Percentiles rank a stretch among this genome's conserved stretches.
These are phyloP conservation scores for Boletus mariae DNA, from an alignment of 1,284 basidiomycete species.

Conservation along the genomic window DNA sequence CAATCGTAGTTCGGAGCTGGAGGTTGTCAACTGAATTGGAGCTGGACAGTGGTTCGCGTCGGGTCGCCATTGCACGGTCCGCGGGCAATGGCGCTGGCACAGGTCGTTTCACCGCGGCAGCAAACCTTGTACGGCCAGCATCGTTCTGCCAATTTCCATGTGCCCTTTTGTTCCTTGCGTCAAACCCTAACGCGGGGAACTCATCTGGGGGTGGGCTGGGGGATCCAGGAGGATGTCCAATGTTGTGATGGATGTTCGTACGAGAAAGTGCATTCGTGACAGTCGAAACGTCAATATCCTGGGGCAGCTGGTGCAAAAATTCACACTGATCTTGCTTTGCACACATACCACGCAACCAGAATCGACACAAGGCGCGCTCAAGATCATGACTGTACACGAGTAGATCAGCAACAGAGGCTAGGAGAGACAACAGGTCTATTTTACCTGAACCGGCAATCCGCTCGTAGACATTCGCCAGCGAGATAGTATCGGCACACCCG, in stretches of 20 bases:
- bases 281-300: slow-evolving; percentile 67
- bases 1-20: slow-evolving; percentile 62
- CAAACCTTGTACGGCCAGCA: slow-evolving; percentile 80
- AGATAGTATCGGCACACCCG: slow-evolving; percentile 95
- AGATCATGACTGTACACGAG: slow-evolving; percentile 69
- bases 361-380: slow-evolving; percentile 90
- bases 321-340: slow-evolving; percentile 90
- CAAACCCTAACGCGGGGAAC: slow-evolving; percentile 78
- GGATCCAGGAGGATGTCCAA: slow-evolving; percentile 36
- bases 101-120: slow-evolving; percentile 74
- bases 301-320: slow-evolving; percentile 86
- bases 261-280: slow-evolving; percentile 70
- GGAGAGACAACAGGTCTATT: slow-evolving; percentile 17
- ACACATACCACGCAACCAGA: slow-evolving; percentile 96
- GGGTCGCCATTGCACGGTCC: slow-evolving; percentile 40
- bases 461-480: slow-evolving; percentile 91
- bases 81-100: slow-evolving; percentile 29
- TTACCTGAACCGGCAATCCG: slow-evolving; percentile 96
- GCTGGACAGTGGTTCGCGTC: slow-evolving; percentile 52
- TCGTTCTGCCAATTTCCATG: slow-evolving; percentile 53
- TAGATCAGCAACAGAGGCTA: slow-evolving; percentile 13
- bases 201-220: slow-evolving; percentile 66
- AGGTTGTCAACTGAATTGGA: slow-evolving; percentile 55
- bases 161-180: slow-evolving; percentile 38
- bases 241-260: slow-evolving; percentile 50